Evolutionary conservation across 768 basidiomycete species (phyloP), one percentile per base, ranked within the genome.

Genomic region (Leucocoprinus sp.): DNA sequence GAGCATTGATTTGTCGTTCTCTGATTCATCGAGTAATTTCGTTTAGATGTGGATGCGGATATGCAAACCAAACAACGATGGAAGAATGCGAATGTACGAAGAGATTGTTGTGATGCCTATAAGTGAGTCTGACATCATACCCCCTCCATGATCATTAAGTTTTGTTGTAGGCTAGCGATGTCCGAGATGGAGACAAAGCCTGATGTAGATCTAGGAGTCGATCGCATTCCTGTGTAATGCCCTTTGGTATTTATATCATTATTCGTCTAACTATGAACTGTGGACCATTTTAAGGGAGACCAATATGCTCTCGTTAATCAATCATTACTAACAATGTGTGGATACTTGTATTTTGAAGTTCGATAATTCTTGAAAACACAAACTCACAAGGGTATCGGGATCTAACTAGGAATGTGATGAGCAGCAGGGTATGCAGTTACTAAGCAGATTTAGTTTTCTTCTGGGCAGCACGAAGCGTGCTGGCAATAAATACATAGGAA

Each of bases 401-500:
- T n/a, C n/a, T n/a, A n/a, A n/a, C n/a, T n/a, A n/a, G n/a, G n/a
- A n/a, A n/a, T n/a, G n/a, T n/a, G n/a, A n/a, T n/a, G n/a, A n/a
- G n/a, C n/a, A n/a, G n/a, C n/a, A n/a, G n/a, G n/a, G n/a, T n/a
- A n/a, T n/a, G n/a, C n/a, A n/a, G n/a, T n/a, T n/a, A n/a, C 38
- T 36, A 45, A 6, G 36, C 23, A 8, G 35, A 45, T 31, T 64
- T 69, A 4, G 54, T 17, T 18, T 35, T 31, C 12, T 59, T 53
- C 47, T 70, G 69, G 11, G 50, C 53, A 11, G 56, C 48, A 18
- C 83, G 78, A 50, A 90, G 66, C 7, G 81, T 67, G 31, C 65
- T 61, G 12, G 82, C 73, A 45, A 92, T 86, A 49, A 82, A 74
- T 3, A 65, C 65, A 50, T 88, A 92, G 0, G 89, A 88, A 56